Base-by-base conservation (phyloP, 768 basidiomycete species). In the Kwoniella shandongensis region DNA sequence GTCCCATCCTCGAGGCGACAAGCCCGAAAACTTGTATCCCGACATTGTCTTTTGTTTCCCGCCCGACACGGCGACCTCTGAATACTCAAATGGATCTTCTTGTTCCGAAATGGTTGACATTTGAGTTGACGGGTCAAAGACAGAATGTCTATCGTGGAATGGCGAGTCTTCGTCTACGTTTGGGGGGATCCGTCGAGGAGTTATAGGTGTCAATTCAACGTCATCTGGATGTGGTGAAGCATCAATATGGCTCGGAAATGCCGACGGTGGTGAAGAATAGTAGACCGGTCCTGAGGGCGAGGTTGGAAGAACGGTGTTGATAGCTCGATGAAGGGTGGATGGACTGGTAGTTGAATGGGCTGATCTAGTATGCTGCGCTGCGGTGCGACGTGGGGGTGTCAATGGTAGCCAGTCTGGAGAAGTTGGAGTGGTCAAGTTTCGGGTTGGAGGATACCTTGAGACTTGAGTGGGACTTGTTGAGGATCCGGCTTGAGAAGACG, bases 81-180 rank as follows among this genome's bases (percentile, higher is more conserved):
- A 51, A 50, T 57, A 61, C 29, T 49, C 53, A 32, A 58, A 63
- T n/a, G 52, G 61, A 48, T 62, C 60, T 25, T 65, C 60, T n/a
- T 61, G 59, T 8, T 45, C 45, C n/a, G n/a, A 32, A 18, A 22
- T 32, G 32, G 13, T 6, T 6, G 32, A 32, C 13, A 6, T 13
- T 6, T 32, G 27, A 4, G 55, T 10, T 29, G 18, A 6, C 53
- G 44, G 15, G 46, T 59, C 18, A 49, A 44, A 17, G 41, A 72
- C 59, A 4, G 70, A 72, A 49, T 72, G 63, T 2, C 67, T 50
- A 59, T 72, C 70, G 50, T 72, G 51, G 38, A 72, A 72, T 11
- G 70, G 67, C 18, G 67, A 69, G 23, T 72, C 64, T 6, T 47
- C 36, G 44, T 54, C 29, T 10, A 45, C 41, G 53, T 29, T 36